phyloP scores from a whole-genome alignment of 2,329 filamentous ascomycete genomes.

The Clarireedia monteithiana region DNA sequence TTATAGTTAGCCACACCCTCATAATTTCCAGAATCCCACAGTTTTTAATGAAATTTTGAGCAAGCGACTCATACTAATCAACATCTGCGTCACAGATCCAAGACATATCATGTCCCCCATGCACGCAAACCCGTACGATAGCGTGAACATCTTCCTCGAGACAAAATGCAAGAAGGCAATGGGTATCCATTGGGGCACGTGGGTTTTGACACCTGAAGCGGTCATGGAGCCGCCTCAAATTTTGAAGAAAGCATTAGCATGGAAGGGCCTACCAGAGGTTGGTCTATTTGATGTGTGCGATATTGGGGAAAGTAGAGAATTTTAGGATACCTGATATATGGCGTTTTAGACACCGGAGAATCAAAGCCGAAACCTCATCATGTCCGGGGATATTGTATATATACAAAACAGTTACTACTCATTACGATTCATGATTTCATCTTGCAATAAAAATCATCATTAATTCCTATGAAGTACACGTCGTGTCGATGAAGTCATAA shows the following conservation, averaged over 20 bases:
- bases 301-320: constrained; percentile 77
- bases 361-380: too few species aligned
- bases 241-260: constrained; percentile 63
- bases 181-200: constrained; percentile 84
- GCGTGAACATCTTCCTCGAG: constrained; percentile 83
- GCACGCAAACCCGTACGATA: constrained; percentile 81
- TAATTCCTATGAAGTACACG: constrained; percentile 9
- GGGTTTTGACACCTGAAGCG: constrained; percentile 60
- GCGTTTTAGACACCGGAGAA: neutral
- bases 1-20: constrained; percentile 39
- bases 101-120: constrained; percentile 66
- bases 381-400: too few species aligned
- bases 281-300: constrained; percentile 77
- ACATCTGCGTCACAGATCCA: constrained; percentile 36
- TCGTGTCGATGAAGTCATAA: constrained; percentile 1
- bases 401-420: neutral
- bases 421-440: neutral
- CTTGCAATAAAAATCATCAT: constrained; percentile 3
- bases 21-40: neutral
- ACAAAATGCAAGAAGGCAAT: constrained; percentile 71
- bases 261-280: constrained; percentile 57
- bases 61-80: neutral
- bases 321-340: constrained; percentile 35
- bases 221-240: constrained; percentile 73
- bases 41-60: neutral